These are phyloP conservation scores for Lachnellula subtilissima DNA, from an alignment of 2,329 filamentous ascomycete species.

Conservation along the genomic window DNA sequence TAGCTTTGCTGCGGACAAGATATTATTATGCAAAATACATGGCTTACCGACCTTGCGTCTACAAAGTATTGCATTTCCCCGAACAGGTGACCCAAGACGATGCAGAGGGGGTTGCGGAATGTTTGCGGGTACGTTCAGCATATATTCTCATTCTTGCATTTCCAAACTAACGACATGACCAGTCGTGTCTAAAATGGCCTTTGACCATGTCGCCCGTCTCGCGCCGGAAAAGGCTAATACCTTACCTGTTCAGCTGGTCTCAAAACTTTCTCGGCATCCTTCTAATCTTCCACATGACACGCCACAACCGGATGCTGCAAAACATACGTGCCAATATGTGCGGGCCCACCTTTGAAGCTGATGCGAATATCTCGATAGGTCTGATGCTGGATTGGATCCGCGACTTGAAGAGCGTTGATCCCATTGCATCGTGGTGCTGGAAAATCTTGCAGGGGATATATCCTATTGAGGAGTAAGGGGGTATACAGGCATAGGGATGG, in stretches of 20 bases:
- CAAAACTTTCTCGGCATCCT: slow-evolving; percentile 57
- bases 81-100: slow-evolving; percentile 51
- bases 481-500: background rate
- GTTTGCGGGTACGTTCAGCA: slow-evolving; percentile 37
- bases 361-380: slow-evolving; percentile 44
- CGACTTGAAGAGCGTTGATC: slow-evolving; percentile 51
- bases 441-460: slow-evolving; percentile 28
- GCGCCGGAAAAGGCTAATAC: slow-evolving; percentile 53
- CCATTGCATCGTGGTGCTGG: slow-evolving; percentile 46
- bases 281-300: slow-evolving; percentile 50
- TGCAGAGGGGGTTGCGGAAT: slow-evolving; percentile 49
- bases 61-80: slow-evolving; percentile 55
- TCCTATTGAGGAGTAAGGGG: slow-evolving; percentile 11
- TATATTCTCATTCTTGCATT: background rate
- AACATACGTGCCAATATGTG: slow-evolving; percentile 46
- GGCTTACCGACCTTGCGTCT: slow-evolving; percentile 53
- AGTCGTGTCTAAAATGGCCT: slow-evolving; percentile 55
- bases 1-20: slow-evolving; percentile 51
- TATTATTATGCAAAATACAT: slow-evolving; percentile 57
- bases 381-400: slow-evolving; percentile 56
- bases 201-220: slow-evolving; percentile 52
- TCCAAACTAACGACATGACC: slow-evolving; percentile 1
- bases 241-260: slow-evolving; percentile 57
- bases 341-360: slow-evolving; percentile 45
- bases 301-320: slow-evolving; percentile 45